Conservation (phyloP, 148 eudicot genomes). For the Pouteria glomerata region DNA sequence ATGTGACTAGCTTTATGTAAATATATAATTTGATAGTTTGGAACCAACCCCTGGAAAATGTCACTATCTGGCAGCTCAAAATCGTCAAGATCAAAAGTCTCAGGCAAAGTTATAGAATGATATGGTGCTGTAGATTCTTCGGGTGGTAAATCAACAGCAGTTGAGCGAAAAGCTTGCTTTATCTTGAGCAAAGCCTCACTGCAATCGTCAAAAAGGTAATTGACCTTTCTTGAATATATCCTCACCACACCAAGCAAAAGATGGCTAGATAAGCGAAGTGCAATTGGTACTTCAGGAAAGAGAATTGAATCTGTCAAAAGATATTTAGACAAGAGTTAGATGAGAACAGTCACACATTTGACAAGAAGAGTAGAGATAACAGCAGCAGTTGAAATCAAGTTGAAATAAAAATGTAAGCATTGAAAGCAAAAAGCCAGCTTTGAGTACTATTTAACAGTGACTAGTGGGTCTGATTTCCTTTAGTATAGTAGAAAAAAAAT, state of each 20-base stretch:
- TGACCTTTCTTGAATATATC: conserved; percentile 87
- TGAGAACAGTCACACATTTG: not conserved
- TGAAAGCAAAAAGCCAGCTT: not conserved
- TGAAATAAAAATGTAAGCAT: not conserved
- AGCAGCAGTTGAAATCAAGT: not conserved
- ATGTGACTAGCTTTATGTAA: not conserved
- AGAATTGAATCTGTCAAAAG: conserved; percentile 78
- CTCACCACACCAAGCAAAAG: conserved; percentile 98
- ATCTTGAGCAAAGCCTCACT: conserved; percentile 92
- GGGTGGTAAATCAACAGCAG: conserved; percentile 94
- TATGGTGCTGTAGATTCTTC: conserved; percentile 98
- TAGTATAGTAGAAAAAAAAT: not conserved
- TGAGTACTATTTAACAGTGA: not conserved
- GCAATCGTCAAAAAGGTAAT: conserved; percentile 94
- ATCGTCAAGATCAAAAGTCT: conserved; percentile 97
- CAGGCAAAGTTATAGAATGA: conserved; percentile 94
- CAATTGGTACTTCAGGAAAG: conserved; percentile 89
- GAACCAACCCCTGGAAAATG: conserved; percentile 68
- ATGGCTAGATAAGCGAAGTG: conserved; percentile 96
- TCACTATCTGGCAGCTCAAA: conserved; percentile 95
- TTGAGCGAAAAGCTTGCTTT: conserved; percentile 91
- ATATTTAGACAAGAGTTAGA: not conserved
- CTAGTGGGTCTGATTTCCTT: not conserved
- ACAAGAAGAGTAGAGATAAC: not conserved
- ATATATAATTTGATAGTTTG: not conserved